phyloP scores from a whole-genome alignment of 2,329 filamentous ascomycete genomes.

The Fusarium brachygibbosum region DNA sequence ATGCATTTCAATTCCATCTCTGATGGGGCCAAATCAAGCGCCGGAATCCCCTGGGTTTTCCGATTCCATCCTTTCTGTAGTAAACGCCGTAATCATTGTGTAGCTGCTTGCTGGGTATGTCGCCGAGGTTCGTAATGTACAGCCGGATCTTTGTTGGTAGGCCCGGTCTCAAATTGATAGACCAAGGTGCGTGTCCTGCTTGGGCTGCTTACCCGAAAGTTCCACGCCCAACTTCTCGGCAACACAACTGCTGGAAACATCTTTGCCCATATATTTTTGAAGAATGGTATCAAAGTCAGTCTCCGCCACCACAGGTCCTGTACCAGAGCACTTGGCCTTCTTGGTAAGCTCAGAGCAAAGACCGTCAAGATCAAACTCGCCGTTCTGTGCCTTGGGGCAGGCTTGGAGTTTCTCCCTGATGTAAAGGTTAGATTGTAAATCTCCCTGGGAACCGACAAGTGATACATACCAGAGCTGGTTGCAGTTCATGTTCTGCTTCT shows the following conservation, averaged over 20 bases:
- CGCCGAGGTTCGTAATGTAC: conserved; percentile 45
- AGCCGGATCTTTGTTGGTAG: conserved; percentile 32
- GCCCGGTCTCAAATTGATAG: conserved; percentile 35
- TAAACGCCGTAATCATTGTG: conserved; percentile 47
- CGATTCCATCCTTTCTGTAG: conserved; percentile 46
- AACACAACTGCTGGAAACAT: conserved; percentile 53
- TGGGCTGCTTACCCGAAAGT: conserved; percentile 47
- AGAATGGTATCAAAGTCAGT: conserved; percentile 87
- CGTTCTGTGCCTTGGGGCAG: conserved; percentile 88
- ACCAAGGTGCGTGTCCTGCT: conserved; percentile 35
- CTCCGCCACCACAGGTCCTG: conserved; percentile 89
- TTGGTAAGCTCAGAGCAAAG: conserved; percentile 93
- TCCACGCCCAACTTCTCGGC: conserved; percentile 73
- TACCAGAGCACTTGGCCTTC: conserved; percentile 95
- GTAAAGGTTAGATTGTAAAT: conserved; percentile 56
- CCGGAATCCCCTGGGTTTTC: conserved; percentile 42
- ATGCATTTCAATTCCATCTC: conserved; percentile 34
- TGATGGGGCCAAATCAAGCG: conserved; percentile 30
- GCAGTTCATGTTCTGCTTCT: conserved; percentile 78
- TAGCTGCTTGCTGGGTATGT: conserved; percentile 42
- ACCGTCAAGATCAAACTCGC: conserved; percentile 93
- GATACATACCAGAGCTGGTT: conserved; percentile 89
- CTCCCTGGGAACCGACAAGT: neutral
- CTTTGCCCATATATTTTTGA: conserved; percentile 70
- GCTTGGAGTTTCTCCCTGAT: conserved; percentile 88